Conservation (phyloP, 176 grass and related monocot species). For the Cenchrus fungigraminus region DNA sequence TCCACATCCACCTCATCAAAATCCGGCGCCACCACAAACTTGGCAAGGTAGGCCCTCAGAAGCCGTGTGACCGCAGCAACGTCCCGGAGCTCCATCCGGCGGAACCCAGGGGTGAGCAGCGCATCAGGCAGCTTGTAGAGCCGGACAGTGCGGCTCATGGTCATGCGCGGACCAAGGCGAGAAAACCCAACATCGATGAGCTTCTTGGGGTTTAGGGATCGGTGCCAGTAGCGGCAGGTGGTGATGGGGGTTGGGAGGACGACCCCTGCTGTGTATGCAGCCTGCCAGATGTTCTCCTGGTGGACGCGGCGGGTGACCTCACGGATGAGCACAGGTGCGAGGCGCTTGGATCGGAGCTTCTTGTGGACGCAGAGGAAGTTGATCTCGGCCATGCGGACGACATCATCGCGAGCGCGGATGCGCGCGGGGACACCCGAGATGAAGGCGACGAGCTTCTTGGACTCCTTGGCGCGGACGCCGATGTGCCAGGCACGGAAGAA, state of each 20-base stretch:
- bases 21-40: conserved; percentile 81
- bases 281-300: conserved; percentile 98
- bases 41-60: conserved; percentile 72
- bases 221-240: conserved; percentile 96
- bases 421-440: conserved; percentile 92
- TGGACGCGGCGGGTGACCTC: conserved; percentile 96
- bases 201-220: conserved; percentile 95
- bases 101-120: conserved; percentile 84
- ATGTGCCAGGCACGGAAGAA: conserved; percentile 98
- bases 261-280: conserved; percentile 91
- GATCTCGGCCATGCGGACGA: conserved; percentile 97
- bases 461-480: conserved; percentile 88
- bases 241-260: conserved; percentile 94
- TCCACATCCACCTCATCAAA: conserved; percentile 97
- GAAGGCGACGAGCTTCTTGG: conserved; percentile 94
- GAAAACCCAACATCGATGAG: conserved; percentile 97
- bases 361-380: conserved; percentile 99
- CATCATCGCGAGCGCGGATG: conserved; percentile 74
- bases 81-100: conserved; percentile 89
- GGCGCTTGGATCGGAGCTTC: conserved; percentile 99
- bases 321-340: conserved; percentile 95
- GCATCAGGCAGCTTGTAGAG: conserved; percentile 92
- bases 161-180: conserved; percentile 88
- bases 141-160: conserved; percentile 93
- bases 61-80: conserved; percentile 84